Percentiles rank a stretch among this genome's conserved stretches.
Evolutionary conservation across 169 alveolate genomes (phyloP).

Genomic region (Neospora caninum): DNA sequence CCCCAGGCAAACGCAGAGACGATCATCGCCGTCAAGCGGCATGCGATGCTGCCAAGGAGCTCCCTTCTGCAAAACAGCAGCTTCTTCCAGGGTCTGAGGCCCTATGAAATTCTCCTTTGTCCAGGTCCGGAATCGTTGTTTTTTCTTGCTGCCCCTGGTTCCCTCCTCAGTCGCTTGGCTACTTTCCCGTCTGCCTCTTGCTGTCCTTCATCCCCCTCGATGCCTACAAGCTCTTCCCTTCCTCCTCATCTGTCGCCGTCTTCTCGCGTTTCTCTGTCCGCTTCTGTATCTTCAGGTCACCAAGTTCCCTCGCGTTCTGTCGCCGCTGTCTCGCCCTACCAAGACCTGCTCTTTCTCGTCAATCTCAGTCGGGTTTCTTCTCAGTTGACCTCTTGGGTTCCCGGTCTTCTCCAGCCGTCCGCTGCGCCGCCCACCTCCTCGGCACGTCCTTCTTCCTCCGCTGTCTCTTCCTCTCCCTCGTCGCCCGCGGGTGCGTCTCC

Average conservation of each 20-base stretch:
- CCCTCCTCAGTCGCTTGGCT: no score
- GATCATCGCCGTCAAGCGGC: neutral
- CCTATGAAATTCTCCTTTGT: neutral
- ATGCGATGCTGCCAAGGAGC: neutral
- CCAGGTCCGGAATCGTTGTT: neutral
- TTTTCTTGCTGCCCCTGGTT: no score
- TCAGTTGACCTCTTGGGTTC: neutral
- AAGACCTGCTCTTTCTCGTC: neutral
- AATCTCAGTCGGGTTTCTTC: neutral
- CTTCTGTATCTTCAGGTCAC: neutral
- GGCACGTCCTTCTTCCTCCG: neutral
- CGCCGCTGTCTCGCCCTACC: neutral
- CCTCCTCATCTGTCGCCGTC: neutral
- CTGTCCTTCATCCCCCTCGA: no score
- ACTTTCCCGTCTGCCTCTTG: no score
- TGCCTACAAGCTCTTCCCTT: neutral
- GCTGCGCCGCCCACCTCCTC: neutral
- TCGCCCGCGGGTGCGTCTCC: neutral
- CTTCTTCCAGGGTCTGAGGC: constrained; percentile 15
- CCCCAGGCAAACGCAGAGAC: neutral
- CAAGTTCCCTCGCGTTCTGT: neutral
- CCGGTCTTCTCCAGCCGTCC: neutral
- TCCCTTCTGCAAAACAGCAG: neutral
- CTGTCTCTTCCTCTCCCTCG: neutral
- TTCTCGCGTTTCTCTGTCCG: neutral